Percentiles rank a stretch among this genome's conserved stretches.
Conservation (phyloP, 2,329 filamentous ascomycete genomes). For the Venturia nashicola region DNA sequence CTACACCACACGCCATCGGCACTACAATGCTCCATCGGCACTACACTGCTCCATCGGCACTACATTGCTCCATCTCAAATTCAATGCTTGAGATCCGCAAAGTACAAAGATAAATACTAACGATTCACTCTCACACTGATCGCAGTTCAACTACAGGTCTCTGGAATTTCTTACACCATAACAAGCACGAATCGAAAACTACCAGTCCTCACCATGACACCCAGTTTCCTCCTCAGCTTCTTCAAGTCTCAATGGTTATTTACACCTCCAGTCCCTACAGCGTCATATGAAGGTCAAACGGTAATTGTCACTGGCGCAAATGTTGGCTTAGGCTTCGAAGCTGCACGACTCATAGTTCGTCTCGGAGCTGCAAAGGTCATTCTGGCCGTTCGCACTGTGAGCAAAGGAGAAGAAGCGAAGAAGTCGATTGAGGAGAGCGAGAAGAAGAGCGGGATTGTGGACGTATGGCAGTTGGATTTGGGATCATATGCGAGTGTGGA, state of each 20-base stretch:
- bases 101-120: too few species aligned
- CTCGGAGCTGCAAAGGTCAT: constrained; percentile 32
- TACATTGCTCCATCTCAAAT: too few species aligned
- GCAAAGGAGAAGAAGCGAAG: constrained; percentile 33
- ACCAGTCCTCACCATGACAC: neutral
- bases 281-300: constrained; percentile 24
- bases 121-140: too few species aligned
- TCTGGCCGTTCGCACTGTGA: constrained; percentile 31
- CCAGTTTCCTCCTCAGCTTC: constrained; percentile 16
- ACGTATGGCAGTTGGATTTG: constrained; percentile 36
- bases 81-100: too few species aligned
- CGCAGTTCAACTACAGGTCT: too few species aligned
- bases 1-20: too few species aligned
- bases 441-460: constrained; percentile 18
- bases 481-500: constrained; percentile 25
- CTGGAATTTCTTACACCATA: too few species aligned
- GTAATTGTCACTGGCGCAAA: constrained; percentile 39
- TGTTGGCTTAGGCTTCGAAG: constrained; percentile 34
- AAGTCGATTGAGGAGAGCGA: constrained; percentile 26
- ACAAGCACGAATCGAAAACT: neutral
- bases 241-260: constrained; percentile 29
- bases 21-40: too few species aligned
- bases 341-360: constrained; percentile 29
- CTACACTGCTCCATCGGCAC: too few species aligned
- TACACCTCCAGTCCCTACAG: constrained; percentile 21